A percentile compares a stretch with the other conserved stretches of the same genome.
These are phyloP conservation scores for Solanum sejunctum DNA, from an alignment of 257 asterid genomes.

Conservation along the genomic window DNA sequence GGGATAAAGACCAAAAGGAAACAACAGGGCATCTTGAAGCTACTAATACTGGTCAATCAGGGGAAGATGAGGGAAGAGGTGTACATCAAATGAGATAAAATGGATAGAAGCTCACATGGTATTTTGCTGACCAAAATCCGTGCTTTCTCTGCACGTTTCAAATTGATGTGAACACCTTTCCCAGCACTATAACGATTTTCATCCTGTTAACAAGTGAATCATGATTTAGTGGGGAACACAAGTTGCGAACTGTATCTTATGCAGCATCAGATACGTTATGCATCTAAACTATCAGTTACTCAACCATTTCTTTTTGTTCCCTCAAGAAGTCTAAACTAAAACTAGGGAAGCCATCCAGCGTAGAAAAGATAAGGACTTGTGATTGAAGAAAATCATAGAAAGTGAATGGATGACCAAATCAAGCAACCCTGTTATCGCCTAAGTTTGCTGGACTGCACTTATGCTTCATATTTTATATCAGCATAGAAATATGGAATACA, in stretches of 20 bases:
- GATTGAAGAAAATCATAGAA: background rate
- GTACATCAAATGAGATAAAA: background rate
- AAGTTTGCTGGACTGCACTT: background rate
- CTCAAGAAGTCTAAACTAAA: background rate
- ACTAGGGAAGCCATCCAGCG: background rate
- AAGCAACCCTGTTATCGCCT: background rate
- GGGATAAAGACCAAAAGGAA: background rate
- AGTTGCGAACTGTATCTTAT: background rate
- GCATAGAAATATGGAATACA: background rate
- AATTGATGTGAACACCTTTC: conserved; percentile 70
- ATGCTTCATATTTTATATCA: background rate
- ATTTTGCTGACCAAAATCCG: conserved; percentile 52
- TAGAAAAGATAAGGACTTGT: background rate
- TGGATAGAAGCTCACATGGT: conserved; percentile 41
- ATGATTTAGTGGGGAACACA: conserved; percentile 5
- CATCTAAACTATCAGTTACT: background rate
- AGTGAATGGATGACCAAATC: background rate
- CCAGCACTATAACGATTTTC: conserved; percentile 75
- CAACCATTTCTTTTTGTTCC: background rate
- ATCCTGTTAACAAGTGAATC: conserved; percentile 31
- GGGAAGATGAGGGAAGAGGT: background rate
- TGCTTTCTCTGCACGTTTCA: conserved; percentile 82
- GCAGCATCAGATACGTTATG: background rate
- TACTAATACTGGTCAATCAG: background rate
- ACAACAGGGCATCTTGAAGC: background rate